Evolutionary conservation across 106 monocot species (phyloP).

Genomic region (Phalaenopsis aphrodite): DNA sequence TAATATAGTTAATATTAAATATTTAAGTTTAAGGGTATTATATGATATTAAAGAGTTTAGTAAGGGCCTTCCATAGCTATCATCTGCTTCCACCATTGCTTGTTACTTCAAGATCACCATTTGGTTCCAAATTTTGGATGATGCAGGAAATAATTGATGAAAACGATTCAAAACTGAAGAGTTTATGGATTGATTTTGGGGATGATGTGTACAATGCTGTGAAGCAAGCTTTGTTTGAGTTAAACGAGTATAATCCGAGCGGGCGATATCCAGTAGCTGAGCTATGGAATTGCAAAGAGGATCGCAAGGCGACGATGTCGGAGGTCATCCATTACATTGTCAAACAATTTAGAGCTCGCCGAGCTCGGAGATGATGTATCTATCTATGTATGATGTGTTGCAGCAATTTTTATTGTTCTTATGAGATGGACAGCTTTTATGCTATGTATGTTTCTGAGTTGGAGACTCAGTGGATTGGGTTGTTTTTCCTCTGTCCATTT

Average conservation of each 20-base stretch:
- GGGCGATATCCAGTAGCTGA: conserved; percentile 50
- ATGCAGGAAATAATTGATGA: conserved; percentile 72
- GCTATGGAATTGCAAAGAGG: conserved; percentile 72
- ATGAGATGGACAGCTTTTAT: not conserved
- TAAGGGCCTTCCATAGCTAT: too few species aligned
- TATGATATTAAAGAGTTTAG: too few species aligned
- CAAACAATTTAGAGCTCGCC: conserved; percentile 35
- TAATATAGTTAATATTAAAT: too few species aligned
- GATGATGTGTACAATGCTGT: conserved; percentile 70
- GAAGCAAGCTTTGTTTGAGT: conserved; percentile 56
- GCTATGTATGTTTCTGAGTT: not conserved
- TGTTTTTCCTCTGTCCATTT: not conserved
- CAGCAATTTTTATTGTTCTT: not conserved
- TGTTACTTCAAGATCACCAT: not conserved
- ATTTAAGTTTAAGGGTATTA: too few species aligned
- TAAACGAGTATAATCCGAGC: conserved; percentile 64
- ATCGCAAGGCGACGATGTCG: conserved; percentile 48
- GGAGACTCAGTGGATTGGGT: not conserved
- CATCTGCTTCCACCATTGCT: too few species aligned
- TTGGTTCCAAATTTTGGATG: conserved; percentile 2
- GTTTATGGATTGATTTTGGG: conserved; percentile 41
- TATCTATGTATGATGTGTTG: not conserved
- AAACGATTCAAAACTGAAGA: conserved; percentile 49
- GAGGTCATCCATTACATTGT: conserved; percentile 51
- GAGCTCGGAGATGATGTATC: conserved; percentile 19